These are phyloP conservation scores for Selaginella tamariscina DNA, from an alignment of 75 land plant genomes.

Conservation along the genomic window DNA sequence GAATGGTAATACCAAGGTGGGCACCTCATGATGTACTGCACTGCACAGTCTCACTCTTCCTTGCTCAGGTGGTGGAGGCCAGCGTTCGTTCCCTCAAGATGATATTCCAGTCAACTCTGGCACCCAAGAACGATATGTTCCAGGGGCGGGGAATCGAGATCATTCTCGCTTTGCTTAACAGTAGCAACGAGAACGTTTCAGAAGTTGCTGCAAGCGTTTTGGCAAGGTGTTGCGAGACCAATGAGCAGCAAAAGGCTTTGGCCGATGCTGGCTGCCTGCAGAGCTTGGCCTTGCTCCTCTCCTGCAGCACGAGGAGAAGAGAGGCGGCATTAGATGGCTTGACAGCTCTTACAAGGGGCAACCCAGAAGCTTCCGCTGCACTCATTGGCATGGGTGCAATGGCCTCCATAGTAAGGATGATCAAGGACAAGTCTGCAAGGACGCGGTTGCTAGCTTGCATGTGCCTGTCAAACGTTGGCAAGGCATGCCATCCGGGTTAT, in stretches of 20 bases:
- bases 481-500: conserved; percentile 39
- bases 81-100: conserved; percentile 81
- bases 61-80: conserved; percentile 80
- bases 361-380: conserved; percentile 34
- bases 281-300: conserved; percentile 49
- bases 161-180: conserved; percentile 52
- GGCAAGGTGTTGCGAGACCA: conserved; percentile 63
- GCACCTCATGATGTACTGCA: not conserved
- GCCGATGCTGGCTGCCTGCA: conserved; percentile 58
- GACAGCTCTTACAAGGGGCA: conserved; percentile 54
- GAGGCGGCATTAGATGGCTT: conserved; percentile 84
- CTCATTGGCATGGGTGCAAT: conserved; percentile 38
- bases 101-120: conserved; percentile 81
- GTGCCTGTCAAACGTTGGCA: conserved; percentile 51
- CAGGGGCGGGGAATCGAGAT: conserved; percentile 48
- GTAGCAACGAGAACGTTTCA: conserved; percentile 64
- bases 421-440: conserved; percentile 54
- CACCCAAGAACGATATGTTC: conserved; percentile 81
- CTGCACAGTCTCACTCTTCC: not conserved
- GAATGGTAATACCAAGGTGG: conserved; percentile 52
- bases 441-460: conserved; percentile 69
- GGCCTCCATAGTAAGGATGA: conserved; percentile 35
- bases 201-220: conserved; percentile 86
- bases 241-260: conserved; percentile 50
- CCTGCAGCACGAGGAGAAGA: conserved; percentile 52